A percentile compares a stretch with the other conserved stretches of the same genome.
These are phyloP conservation scores for Sphaerosporella brunnea DNA, from an alignment of 495 filamentous ascomycete species.

Conservation along the genomic window DNA sequence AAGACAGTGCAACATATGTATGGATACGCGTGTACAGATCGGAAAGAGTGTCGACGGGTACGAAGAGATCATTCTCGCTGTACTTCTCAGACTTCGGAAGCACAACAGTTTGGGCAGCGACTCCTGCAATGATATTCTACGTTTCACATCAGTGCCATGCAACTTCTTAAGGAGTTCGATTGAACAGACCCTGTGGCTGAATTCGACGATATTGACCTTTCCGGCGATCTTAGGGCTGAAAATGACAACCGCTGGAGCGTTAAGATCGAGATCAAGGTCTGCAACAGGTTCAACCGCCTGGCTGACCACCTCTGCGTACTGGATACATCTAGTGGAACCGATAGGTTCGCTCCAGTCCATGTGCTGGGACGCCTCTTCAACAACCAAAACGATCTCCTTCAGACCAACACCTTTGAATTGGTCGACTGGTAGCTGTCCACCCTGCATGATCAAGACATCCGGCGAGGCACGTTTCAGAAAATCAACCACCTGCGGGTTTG, in stretches of 20 bases:
- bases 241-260: slow-evolving; percentile 18
- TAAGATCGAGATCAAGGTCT: slow-evolving; percentile 11
- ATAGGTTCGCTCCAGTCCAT: slow-evolving; percentile 47
- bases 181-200: slow-evolving; percentile 13
- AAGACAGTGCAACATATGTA: slow-evolving; percentile 66
- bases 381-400: slow-evolving; percentile 77
- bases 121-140: slow-evolving; percentile 61
- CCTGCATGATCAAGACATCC: slow-evolving; percentile 66
- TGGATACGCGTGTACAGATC: slow-evolving; percentile 61
- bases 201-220: slow-evolving; percentile 16
- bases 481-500: slow-evolving; percentile 38
- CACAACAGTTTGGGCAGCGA: slow-evolving; percentile 56
- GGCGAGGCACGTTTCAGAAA: slow-evolving; percentile 52
- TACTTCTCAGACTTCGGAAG: slow-evolving; percentile 59
- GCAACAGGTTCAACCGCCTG: slow-evolving; percentile 5
- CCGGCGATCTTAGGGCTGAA: slow-evolving; percentile 13
- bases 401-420: slow-evolving; percentile 51
- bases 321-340: slow-evolving; percentile 15
- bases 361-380: slow-evolving; percentile 75
- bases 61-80: slow-evolving; percentile 55
- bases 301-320: slow-evolving; percentile 20
- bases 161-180: background rate
- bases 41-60: slow-evolving; percentile 71
- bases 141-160: slow-evolving; percentile 28
- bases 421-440: slow-evolving; percentile 73